Conservation (phyloP, 495 filamentous ascomycete species). For the Trichoderma reesei region DNA sequence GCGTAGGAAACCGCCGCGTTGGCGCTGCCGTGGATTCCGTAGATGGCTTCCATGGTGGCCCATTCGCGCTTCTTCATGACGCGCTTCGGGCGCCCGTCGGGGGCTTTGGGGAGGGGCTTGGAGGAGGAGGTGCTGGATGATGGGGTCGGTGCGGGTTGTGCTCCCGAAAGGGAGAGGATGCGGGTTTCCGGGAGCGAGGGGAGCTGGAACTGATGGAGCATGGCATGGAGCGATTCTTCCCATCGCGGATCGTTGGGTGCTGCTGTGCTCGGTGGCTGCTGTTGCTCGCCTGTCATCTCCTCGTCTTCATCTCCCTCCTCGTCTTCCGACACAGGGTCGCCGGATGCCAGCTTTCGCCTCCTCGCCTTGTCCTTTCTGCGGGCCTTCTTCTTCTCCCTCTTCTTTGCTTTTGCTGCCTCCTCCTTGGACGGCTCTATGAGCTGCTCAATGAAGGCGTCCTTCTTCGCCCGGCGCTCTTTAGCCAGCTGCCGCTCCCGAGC, state of each 20-base stretch:
- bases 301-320: not conserved
- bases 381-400: not conserved
- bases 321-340: not conserved
- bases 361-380: not conserved
- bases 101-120: not conserved
- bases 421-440: not conserved
- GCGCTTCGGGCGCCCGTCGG: not conserved
- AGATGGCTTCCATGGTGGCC: not conserved
- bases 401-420: not conserved
- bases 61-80: not conserved
- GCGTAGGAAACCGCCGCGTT: not conserved
- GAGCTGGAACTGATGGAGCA: not conserved
- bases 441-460: not conserved
- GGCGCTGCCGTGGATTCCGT: not conserved
- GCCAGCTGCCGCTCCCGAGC: not conserved
- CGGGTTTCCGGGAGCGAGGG: not conserved
- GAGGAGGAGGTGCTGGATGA: not conserved
- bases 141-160: not conserved
- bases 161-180: not conserved
- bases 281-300: not conserved
- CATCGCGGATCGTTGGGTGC: not conserved
- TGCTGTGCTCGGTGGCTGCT: not conserved
- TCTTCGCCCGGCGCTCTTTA: not conserved
- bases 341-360: not conserved
- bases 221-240: not conserved